These are phyloP conservation scores for Ganoderma boninense DNA, from an alignment of 1,284 basidiomycete species.

Conservation along the genomic window DNA sequence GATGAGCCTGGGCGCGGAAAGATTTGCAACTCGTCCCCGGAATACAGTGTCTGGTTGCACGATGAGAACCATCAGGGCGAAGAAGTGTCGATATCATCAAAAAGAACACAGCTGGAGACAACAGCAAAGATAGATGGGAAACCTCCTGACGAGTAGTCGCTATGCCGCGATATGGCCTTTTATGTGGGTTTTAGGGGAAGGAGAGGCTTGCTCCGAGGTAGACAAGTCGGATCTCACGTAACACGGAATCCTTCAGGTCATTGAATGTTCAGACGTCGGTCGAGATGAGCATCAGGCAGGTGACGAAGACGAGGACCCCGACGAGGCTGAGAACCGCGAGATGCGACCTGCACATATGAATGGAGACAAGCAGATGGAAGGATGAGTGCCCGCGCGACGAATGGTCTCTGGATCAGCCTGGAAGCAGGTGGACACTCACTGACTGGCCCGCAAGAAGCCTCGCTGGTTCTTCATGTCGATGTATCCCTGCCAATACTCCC, in stretches of 20 bases:
- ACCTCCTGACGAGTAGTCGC: slow-evolving; percentile 15
- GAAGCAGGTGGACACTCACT: slow-evolving; percentile 51
- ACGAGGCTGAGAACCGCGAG: slow-evolving; percentile 33
- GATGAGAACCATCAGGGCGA: slow-evolving; percentile 29
- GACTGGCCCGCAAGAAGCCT: slow-evolving; percentile 65
- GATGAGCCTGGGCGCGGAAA: slow-evolving; percentile 6
- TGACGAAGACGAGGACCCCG: slow-evolving; percentile 36
- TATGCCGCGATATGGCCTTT: neutral
- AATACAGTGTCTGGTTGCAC: neutral
- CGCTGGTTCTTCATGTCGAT: slow-evolving; percentile 62
- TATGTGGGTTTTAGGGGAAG: slow-evolving; percentile 9
- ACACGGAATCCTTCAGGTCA: slow-evolving; percentile 1
- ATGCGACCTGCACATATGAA: slow-evolving; percentile 29
- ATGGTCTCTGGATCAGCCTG: neutral
- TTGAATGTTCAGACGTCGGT: slow-evolving; percentile 25
- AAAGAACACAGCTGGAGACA: slow-evolving; percentile 22
- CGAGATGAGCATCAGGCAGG: slow-evolving; percentile 36
- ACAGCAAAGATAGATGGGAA: slow-evolving; percentile 31
- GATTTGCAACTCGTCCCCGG: slow-evolving; percentile 12
- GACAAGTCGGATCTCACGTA: slow-evolving; percentile 5
- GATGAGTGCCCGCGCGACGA: slow-evolving; percentile 14
- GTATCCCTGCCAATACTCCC: slow-evolving; percentile 69
- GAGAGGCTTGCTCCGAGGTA: neutral
- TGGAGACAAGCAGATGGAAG: slow-evolving; percentile 10
- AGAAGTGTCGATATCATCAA: slow-evolving; percentile 25